Conservation (phyloP, 2,329 filamentous ascomycete species). For the Lachnellula occidentalis region DNA sequence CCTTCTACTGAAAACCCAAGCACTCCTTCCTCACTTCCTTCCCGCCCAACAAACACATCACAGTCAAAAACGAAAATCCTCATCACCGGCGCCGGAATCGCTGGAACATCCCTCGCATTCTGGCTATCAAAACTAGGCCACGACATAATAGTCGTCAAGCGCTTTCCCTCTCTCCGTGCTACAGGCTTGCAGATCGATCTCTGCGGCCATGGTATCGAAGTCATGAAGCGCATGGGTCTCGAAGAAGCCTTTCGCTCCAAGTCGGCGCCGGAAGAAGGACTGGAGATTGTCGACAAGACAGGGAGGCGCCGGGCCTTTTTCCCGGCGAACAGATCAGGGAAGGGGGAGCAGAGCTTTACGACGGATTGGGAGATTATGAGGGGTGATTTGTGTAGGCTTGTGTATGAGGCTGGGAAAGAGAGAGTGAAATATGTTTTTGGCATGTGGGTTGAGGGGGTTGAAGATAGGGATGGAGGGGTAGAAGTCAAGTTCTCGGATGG, state of each 20-base stretch:
- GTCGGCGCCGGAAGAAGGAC: constrained; percentile 41
- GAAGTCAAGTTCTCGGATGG: constrained; percentile 21
- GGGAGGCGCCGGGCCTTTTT: constrained; percentile 37
- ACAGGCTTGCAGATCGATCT: constrained; percentile 51
- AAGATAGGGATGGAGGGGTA: constrained; percentile 27
- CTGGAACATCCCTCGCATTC: constrained; percentile 41
- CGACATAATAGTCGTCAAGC: constrained; percentile 38
- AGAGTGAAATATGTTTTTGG: constrained; percentile 31
- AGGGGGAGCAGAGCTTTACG: constrained; percentile 31
- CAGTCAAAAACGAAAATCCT: constrained; percentile 28
- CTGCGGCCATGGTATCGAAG: constrained; percentile 44
- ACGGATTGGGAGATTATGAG: constrained; percentile 43
- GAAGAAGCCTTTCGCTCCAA: constrained; percentile 38
- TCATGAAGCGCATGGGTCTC: constrained; percentile 47
- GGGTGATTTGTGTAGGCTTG: constrained; percentile 36
- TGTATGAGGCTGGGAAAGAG: constrained; percentile 35
- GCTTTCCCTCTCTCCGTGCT: constrained; percentile 36
- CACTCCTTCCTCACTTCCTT: not conserved
- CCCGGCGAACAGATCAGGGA: constrained; percentile 29
- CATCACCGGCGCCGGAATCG: constrained; percentile 33
- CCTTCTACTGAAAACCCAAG: not conserved
- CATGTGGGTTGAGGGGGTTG: constrained; percentile 21
- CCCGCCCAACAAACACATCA: not conserved
- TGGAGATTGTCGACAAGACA: constrained; percentile 38
- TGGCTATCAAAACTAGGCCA: constrained; percentile 41